Evolutionary conservation across 768 basidiomycete species (phyloP).

Genomic region (Suillus luteus): DNA sequence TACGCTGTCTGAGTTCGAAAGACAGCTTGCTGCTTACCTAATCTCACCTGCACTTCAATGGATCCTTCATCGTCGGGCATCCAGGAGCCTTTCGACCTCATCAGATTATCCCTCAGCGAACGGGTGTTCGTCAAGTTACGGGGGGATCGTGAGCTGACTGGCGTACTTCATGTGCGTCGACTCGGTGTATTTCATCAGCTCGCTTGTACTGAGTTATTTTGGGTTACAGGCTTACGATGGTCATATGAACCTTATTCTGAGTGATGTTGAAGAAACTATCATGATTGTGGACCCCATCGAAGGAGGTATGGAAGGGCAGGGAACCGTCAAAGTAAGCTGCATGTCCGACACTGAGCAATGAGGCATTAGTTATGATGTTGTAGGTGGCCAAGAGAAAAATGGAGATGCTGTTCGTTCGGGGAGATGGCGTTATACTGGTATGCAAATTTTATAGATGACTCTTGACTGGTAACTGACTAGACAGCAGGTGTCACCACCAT

Average conservation of each 20-base stretch:
- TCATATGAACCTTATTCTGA: conserved; percentile 99
- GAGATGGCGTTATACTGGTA: conserved; percentile 96
- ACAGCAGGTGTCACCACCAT: conserved; percentile 75
- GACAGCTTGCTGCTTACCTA: conserved; percentile 26
- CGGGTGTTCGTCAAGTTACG: conserved; percentile 97
- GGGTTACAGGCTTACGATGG: conserved; percentile 90
- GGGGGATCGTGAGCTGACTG: conserved; percentile 90
- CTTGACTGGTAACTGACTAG: conserved; percentile 15
- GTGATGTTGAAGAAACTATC: conserved; percentile 96
- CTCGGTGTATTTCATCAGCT: conserved; percentile 5
- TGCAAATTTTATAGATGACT: conserved; percentile 27
- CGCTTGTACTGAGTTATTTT: conserved; percentile 16
- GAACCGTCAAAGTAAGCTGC: conserved; percentile 62
- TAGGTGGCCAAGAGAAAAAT: conserved; percentile 92
- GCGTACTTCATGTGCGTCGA: conserved; percentile 82
- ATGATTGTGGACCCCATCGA: conserved; percentile 92
- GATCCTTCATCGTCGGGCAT: conserved; percentile 73
- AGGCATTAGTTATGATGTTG: conserved; percentile 3
- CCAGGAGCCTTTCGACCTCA: conserved; percentile 97
- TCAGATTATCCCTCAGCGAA: conserved; percentile 93
- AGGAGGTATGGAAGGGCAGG: conserved; percentile 53
- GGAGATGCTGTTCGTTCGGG: conserved; percentile 98
- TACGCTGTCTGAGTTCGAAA: conserved; percentile 33
- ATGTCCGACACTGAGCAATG: neutral
- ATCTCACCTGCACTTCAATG: conserved; percentile 44